Evolutionary conservation across 306 rosid species (phyloP).

Genomic region (Rosa persica): DNA sequence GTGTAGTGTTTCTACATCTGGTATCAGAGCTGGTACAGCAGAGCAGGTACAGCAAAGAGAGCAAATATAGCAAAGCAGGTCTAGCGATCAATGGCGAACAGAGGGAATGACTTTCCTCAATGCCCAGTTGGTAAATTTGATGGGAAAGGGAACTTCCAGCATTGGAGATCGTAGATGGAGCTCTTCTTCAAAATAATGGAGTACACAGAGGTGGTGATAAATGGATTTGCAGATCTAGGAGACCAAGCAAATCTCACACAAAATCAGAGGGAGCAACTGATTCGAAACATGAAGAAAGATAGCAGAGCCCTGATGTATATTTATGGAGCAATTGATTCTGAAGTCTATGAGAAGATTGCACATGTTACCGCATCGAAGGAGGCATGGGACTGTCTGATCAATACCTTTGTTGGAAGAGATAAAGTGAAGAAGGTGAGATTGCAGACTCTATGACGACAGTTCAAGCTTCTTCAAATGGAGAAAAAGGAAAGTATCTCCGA

Average conservation of each 20-base stretch:
- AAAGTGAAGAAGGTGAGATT: neutral
- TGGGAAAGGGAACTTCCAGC: neutral
- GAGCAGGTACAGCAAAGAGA: too few relatives aligned
- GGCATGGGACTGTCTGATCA: too few relatives aligned
- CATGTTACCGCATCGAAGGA: neutral
- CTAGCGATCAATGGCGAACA: too few relatives aligned
- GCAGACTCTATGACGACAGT: neutral
- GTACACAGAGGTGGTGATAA: neutral
- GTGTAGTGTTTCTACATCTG: too few relatives aligned
- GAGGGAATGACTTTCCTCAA: neutral
- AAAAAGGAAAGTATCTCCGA: neutral
- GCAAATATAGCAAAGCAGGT: too few relatives aligned
- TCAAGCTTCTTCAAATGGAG: neutral
- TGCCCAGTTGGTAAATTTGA: neutral
- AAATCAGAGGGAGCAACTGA: neutral
- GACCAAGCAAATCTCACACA: neutral
- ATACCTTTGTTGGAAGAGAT: neutral
- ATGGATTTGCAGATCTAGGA: neutral
- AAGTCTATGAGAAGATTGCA: neutral
- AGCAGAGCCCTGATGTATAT: neutral
- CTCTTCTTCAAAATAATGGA: neutral
- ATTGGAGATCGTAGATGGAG: neutral
- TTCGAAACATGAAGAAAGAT: neutral
- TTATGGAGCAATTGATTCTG: neutral
- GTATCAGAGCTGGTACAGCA: too few relatives aligned